A percentile compares a stretch with the other conserved stretches of the same genome.
phyloP scores from a whole-genome alignment of 225 moss, liverwort and hornwort genomes.

The Polytrichum formosum region DNA sequence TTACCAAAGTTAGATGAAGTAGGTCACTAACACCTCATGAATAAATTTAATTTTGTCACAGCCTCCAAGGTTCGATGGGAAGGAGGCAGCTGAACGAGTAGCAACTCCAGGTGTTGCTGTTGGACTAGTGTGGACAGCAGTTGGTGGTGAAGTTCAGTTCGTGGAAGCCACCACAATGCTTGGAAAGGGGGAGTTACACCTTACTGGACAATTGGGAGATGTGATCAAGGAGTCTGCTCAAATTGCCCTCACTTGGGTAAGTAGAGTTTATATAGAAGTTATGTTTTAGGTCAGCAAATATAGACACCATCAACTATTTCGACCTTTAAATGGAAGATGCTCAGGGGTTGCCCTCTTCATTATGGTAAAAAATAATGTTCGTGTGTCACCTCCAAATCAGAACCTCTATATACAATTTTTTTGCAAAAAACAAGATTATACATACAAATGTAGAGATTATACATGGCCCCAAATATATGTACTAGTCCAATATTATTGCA shows the following conservation, averaged over 20 bases:
- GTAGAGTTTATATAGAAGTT: neutral
- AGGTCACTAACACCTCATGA: no score
- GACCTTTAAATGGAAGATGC: no score
- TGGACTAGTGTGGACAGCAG: slow-evolving; percentile 41
- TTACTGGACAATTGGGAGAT: slow-evolving; percentile 42
- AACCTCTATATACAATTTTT: no score
- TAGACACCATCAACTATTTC: neutral
- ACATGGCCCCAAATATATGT: no score
- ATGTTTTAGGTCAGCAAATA: no score
- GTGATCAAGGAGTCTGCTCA: slow-evolving; percentile 43
- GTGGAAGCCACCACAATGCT: slow-evolving; percentile 39
- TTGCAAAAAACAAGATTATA: no score
- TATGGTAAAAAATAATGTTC: no score
- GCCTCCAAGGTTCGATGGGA: slow-evolving; percentile 49
- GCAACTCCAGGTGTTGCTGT: slow-evolving; percentile 43
- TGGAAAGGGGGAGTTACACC: slow-evolving; percentile 37
- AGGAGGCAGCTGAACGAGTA: slow-evolving; percentile 51
- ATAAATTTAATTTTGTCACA: slow-evolving; percentile 2
- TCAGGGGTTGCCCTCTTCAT: no score
- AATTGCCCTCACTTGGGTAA: slow-evolving; percentile 48
- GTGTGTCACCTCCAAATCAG: no score
- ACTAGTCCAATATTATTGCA: no score
- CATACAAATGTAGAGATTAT: no score
- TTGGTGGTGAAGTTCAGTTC: slow-evolving; percentile 41
- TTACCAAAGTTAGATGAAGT: no score